Conservation (phyloP, 805 yeast species). For the Kluyveromyces dobzhanskii region DNA sequence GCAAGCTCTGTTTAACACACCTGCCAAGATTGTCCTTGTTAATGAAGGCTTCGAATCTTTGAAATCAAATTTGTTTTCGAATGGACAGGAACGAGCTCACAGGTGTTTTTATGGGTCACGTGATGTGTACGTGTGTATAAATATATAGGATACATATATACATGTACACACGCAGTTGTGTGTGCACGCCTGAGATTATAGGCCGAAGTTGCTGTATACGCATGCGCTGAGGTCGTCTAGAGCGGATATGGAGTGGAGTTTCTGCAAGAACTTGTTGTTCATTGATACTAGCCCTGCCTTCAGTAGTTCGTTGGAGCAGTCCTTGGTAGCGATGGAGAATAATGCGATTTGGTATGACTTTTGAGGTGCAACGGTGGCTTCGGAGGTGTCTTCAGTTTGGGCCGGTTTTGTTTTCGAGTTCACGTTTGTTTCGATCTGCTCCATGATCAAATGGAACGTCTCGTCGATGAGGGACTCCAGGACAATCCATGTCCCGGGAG, state of each 20-base stretch:
- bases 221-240: conserved; percentile 85
- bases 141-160: too few relatives aligned
- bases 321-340: conserved; percentile 24
- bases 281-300: conserved; percentile 19
- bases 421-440: conserved; percentile 14
- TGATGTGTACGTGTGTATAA: too few relatives aligned
- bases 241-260: conserved; percentile 31
- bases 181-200: too few relatives aligned
- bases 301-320: conserved; percentile 21
- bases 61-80: too few relatives aligned
- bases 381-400: conserved; percentile 1
- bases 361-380: not conserved
- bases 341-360: conserved; percentile 21
- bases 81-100: too few relatives aligned
- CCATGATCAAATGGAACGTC: conserved; percentile 24
- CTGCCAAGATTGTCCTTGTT: too few relatives aligned
- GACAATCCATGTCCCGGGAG: conserved; percentile 21
- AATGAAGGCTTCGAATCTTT: too few relatives aligned
- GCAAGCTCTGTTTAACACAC: too few relatives aligned
- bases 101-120: too few relatives aligned
- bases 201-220: conserved; percentile 69
- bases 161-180: too few relatives aligned
- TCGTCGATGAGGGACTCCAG: conserved; percentile 24
- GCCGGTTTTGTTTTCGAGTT: conserved; percentile 11
- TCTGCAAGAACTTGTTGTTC: conserved; percentile 18